These are phyloP conservation scores for Aureobasidium subglaciale DNA, from an alignment of 2,329 filamentous ascomycete genomes.

Conservation along the genomic window DNA sequence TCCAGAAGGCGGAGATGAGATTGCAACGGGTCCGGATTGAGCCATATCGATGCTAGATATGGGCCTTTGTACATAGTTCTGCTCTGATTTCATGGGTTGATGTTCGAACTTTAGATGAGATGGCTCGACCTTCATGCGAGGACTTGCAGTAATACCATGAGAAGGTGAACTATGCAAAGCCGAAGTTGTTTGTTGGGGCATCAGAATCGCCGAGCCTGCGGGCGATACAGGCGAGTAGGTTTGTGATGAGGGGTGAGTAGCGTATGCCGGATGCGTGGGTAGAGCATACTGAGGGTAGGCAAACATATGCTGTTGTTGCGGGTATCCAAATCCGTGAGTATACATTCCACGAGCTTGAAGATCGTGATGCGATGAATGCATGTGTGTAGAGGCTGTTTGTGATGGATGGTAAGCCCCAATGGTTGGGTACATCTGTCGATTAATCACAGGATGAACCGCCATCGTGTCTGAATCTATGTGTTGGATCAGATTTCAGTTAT, in stretches of 20 bases:
- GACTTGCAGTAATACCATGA: slow-evolving; percentile 56
- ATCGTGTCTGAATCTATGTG: slow-evolving; percentile 59
- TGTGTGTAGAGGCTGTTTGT: slow-evolving; percentile 89
- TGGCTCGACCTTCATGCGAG: slow-evolving; percentile 37
- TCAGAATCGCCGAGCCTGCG: slow-evolving; percentile 39
- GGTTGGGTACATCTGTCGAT: slow-evolving; percentile 66
- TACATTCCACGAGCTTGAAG: slow-evolving; percentile 80
- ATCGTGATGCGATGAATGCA: slow-evolving; percentile 87
- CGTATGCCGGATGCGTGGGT: slow-evolving; percentile 51
- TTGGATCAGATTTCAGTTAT: slow-evolving; percentile 41
- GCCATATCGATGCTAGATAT: slow-evolving; percentile 36
- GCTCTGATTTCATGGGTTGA: slow-evolving; percentile 22
- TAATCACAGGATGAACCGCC: slow-evolving; percentile 58
- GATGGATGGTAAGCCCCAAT: slow-evolving; percentile 78
- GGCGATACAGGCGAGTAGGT: slow-evolving; percentile 49
- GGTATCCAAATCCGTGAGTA: slow-evolving; percentile 67
- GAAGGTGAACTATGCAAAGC: slow-evolving; percentile 30
- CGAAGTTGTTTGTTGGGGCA: slow-evolving; percentile 44
- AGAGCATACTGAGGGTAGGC: slow-evolving; percentile 48
- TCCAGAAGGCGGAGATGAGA: slow-evolving; percentile 27
- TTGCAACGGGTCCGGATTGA: not conserved
- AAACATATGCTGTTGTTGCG: slow-evolving; percentile 80
- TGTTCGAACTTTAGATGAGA: slow-evolving; percentile 5
- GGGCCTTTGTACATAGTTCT: slow-evolving; percentile 50
- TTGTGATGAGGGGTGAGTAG: slow-evolving; percentile 46